Conservation (phyloP, 768 basidiomycete species). For the Boletus insuetus region DNA sequence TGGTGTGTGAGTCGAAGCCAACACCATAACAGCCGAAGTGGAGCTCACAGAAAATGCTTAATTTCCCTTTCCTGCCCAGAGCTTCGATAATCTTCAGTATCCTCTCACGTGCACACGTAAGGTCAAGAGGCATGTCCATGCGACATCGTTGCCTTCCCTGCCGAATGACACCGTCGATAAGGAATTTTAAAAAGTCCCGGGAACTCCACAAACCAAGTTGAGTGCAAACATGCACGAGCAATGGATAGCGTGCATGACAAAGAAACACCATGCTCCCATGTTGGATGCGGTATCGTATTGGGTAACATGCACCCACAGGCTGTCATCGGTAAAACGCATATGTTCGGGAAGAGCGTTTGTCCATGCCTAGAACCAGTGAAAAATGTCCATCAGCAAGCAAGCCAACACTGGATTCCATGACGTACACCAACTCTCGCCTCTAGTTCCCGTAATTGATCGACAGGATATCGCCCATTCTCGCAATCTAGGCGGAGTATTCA, state of each 20-base stretch:
- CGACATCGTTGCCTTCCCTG: constrained; percentile 35
- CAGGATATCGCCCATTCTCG: constrained; percentile 27
- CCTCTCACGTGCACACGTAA: constrained; percentile 37
- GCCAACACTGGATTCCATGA: not conserved
- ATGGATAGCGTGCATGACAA: constrained; percentile 69
- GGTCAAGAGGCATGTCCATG: constrained; percentile 23
- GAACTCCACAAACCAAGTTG: constrained; percentile 49
- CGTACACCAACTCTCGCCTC: constrained; percentile 41
- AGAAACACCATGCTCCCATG: constrained; percentile 79
- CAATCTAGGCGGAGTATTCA: constrained; percentile 29
- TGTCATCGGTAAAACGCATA: constrained; percentile 69
- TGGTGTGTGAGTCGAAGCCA: not conserved
- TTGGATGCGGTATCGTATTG: constrained; percentile 82
- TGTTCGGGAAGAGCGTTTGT: constrained; percentile 62
- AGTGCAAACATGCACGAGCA: constrained; percentile 66
- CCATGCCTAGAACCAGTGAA: constrained; percentile 51
- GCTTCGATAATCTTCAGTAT: constrained; percentile 39
- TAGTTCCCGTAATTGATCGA: constrained; percentile 40
- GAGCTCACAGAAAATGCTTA: constrained; percentile 46
- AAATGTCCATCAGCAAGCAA: constrained; percentile 5
- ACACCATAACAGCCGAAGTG: constrained; percentile 33
- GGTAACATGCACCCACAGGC: constrained; percentile 61
- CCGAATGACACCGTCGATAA: not conserved
- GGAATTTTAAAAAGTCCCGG: not conserved
- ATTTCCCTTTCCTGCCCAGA: constrained; percentile 40